A percentile compares a stretch with the other conserved stretches of the same genome.
phyloP scores from a whole-genome alignment of 1,284 basidiomycete species.

The Rhodotorula sp. region DNA sequence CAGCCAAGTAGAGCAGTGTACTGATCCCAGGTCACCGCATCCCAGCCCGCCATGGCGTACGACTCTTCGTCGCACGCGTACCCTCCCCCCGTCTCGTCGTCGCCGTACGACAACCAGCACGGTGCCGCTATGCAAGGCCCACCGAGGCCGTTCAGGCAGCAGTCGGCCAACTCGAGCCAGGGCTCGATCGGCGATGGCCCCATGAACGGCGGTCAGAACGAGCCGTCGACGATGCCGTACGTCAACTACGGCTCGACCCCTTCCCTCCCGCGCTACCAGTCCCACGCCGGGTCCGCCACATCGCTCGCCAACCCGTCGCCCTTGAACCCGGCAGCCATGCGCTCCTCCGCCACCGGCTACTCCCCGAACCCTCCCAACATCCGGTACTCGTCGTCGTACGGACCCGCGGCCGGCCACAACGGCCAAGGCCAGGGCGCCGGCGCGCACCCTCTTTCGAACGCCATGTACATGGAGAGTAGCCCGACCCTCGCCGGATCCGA shows the following conservation, averaged over 20 bases:
- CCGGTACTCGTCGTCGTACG: constrained; percentile 27
- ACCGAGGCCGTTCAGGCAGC: constrained; percentile 31
- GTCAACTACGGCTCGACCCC: constrained; percentile 37
- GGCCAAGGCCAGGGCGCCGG: neutral
- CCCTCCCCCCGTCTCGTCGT: constrained; percentile 4
- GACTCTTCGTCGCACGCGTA: neutral
- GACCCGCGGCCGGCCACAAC: constrained; percentile 5
- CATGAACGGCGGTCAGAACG: neutral
- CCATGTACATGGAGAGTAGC: constrained; percentile 44
- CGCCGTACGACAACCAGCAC: constrained; percentile 9
- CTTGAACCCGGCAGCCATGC: constrained; percentile 35
- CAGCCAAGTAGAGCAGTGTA: no score
- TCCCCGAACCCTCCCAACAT: constrained; percentile 28
- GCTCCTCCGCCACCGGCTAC: constrained; percentile 21
- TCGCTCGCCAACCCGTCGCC: constrained; percentile 38
- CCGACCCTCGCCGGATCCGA: constrained; percentile 45
- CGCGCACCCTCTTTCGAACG: constrained; percentile 44
- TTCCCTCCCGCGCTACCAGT: constrained; percentile 41
- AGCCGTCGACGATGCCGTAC: constrained; percentile 24
- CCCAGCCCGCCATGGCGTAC: constrained; percentile 7
- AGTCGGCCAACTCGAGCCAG: constrained; percentile 28
- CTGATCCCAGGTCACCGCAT: no score
- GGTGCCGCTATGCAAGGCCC: neutral
- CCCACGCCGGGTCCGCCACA: constrained; percentile 20
- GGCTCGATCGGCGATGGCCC: constrained; percentile 22